Evolutionary conservation across 768 basidiomycete genomes (phyloP).

Genomic region (Lyophyllum decastes): DNA sequence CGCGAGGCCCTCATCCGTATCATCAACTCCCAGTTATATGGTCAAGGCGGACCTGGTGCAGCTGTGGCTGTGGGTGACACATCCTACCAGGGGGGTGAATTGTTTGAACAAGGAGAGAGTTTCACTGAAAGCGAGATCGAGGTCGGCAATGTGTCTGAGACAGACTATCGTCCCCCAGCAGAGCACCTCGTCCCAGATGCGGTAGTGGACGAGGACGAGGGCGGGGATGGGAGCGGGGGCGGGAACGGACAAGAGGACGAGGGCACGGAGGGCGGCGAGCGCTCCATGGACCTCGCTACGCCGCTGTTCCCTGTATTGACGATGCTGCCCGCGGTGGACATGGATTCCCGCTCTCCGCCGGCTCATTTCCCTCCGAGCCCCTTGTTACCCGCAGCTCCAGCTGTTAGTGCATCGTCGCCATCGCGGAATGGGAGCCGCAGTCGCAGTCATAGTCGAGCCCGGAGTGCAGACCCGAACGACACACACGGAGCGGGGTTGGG

Average conservation of each 20-base stretch:
- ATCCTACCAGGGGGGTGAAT: no score
- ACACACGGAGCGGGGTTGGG: neutral
- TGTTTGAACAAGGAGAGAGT: no score
- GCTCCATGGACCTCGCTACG: constrained; percentile 20
- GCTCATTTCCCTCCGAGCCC: neutral
- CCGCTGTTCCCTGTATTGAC: constrained; percentile 9
- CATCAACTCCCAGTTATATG: constrained; percentile 11
- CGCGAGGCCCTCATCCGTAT: constrained; percentile 20
- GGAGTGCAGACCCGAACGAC: no score
- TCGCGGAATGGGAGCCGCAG: neutral
- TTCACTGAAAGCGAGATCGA: neutral
- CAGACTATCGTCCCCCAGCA: neutral
- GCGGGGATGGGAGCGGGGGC: no score
- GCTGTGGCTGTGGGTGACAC: neutral
- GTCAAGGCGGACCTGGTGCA: neutral
- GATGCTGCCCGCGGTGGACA: neutral
- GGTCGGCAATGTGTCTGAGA: no score
- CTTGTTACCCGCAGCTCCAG: no score
- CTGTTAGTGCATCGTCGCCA: neutral
- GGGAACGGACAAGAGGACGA: neutral
- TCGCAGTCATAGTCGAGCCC: no score
- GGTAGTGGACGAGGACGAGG: no score
- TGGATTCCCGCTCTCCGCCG: neutral
- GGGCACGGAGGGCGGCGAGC: constrained; percentile 16
- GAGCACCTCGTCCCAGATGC: neutral